These are phyloP conservation scores for Styphnolobium japonicum DNA, from an alignment of 306 rosid genomes.

Conservation along the genomic window DNA sequence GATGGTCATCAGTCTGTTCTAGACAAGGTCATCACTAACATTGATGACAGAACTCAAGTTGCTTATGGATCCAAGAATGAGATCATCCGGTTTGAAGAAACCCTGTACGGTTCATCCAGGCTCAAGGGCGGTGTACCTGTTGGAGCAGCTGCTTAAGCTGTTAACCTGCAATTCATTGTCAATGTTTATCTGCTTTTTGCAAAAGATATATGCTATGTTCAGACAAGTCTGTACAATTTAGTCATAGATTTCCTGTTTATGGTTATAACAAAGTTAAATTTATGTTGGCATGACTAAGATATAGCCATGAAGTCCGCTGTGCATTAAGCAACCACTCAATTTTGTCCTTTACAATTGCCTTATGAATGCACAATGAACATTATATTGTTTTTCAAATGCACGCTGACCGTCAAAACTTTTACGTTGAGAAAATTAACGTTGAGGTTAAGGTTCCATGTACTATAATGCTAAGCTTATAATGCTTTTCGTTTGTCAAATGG, in stretches of 20 bases:
- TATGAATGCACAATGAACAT: no score
- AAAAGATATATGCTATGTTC: slow-evolving; percentile 17
- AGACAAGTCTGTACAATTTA: slow-evolving; percentile 15
- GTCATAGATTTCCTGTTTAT: slow-evolving; percentile 20
- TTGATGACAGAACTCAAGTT: slow-evolving; percentile 94
- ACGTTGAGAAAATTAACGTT: no score
- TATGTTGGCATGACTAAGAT: not conserved
- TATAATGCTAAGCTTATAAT: not conserved
- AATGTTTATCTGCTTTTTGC: slow-evolving; percentile 14
- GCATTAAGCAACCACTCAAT: not conserved
- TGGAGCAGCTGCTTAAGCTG: slow-evolving; percentile 71
- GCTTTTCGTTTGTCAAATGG: not conserved
- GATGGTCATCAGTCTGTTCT: slow-evolving; percentile 83
- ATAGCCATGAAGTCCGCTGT: not conserved
- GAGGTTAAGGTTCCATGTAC: not conserved
- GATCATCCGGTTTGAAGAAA: slow-evolving; percentile 92
- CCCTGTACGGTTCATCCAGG: slow-evolving; percentile 92
- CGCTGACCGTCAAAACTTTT: no score
- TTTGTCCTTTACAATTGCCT: not conserved
- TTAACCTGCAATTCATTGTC: slow-evolving; percentile 20
- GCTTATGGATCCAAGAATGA: slow-evolving; percentile 95
- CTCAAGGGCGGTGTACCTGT: slow-evolving; percentile 86
- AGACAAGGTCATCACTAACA: slow-evolving; percentile 66
- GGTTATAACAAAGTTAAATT: slow-evolving; percentile 15
- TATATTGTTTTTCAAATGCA: no score